Evolutionary conservation across 2,329 filamentous ascomycete species (phyloP), one percentile per base, ranked within the genome.

Genomic region (Cordyceps farinosa): DNA sequence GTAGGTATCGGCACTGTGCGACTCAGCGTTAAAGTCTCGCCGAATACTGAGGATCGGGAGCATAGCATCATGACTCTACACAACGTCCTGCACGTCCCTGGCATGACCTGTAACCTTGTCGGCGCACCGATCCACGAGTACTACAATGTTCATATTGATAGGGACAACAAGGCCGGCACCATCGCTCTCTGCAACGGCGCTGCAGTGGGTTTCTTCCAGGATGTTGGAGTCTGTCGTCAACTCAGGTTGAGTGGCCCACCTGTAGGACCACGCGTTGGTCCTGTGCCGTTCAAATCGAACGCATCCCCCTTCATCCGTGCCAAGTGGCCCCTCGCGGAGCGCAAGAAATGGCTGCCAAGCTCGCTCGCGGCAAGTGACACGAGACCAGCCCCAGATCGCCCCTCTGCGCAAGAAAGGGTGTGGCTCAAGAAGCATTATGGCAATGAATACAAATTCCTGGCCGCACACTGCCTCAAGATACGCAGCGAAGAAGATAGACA

Each of bases 41-140:
- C 53, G 10, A 13, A 44, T 0, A 6, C n/a, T 3, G 22, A 4
- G n/a, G 9, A 42, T 47, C 42, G 10, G 17, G 34, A 22, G 2
- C 29, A 45, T 13, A 15, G 29, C 30, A 42, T 22, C n/a, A 1
- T 65, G 8, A 54, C 34, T 30, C 53, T 65, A 7, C 51, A 17
- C 38, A 62, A 65, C 40, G 63, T 59, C 29, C 47, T 65, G 2
- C 63, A 65, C 34, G 30, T 34, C 38, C 63, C 63, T 5, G 1
- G 7, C 13, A 15, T 11, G 42, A 1, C 58, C 11, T 64, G 63
- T 34, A 65, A 65, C 38, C 45, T 65, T 11, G 36, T 65, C 44
- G 63, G 63, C 11, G 10, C 9, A 29, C 57, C 62, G 11, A 29
- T 64, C 10, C 13, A 29, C 22, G 22, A 1, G 27, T 52, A 50